Percentiles rank a stretch among this genome's conserved stretches.
Evolutionary conservation across 2,329 filamentous ascomycete genomes (phyloP).

Genomic region (Fusarium sp.): DNA sequence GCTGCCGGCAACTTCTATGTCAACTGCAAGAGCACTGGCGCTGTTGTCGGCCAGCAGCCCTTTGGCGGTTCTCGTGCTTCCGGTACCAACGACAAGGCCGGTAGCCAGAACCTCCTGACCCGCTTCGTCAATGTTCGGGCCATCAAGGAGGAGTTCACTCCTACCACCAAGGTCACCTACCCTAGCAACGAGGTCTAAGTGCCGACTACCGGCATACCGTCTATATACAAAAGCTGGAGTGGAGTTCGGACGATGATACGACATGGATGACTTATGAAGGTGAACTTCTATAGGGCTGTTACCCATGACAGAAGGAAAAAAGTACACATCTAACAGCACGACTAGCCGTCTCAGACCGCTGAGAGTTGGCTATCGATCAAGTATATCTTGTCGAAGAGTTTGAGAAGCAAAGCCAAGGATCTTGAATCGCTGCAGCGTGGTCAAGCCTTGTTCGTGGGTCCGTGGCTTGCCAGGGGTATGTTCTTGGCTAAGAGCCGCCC

Average conservation of each 20-base stretch:
- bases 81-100: conserved; percentile 80
- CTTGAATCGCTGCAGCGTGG: conserved; percentile 33
- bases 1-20: conserved; percentile 87
- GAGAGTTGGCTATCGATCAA: conserved; percentile 10
- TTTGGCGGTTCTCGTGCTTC: conserved; percentile 76
- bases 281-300: not conserved
- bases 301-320: conserved; percentile 13
- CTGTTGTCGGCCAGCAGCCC: conserved; percentile 78
- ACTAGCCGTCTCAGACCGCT: conserved; percentile 9
- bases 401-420: conserved; percentile 19
- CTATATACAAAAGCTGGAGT: not conserved
- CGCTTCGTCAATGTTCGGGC: conserved; percentile 75
- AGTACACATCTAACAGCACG: conserved; percentile 14
- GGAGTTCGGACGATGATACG: conserved; percentile 10
- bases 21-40: conserved; percentile 84
- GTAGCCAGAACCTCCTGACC: conserved; percentile 71
- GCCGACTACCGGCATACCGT: not conserved
- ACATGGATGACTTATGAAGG: conserved; percentile 24
- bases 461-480: conserved; percentile 32
- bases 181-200: conserved; percentile 75
- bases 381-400: conserved; percentile 11
- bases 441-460: conserved; percentile 29
- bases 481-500: conserved; percentile 33
- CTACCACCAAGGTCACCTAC: conserved; percentile 73
- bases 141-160: conserved; percentile 80